Conservation (phyloP, 2,329 filamentous ascomycete genomes). For the Epichloe amarillans region DNA sequence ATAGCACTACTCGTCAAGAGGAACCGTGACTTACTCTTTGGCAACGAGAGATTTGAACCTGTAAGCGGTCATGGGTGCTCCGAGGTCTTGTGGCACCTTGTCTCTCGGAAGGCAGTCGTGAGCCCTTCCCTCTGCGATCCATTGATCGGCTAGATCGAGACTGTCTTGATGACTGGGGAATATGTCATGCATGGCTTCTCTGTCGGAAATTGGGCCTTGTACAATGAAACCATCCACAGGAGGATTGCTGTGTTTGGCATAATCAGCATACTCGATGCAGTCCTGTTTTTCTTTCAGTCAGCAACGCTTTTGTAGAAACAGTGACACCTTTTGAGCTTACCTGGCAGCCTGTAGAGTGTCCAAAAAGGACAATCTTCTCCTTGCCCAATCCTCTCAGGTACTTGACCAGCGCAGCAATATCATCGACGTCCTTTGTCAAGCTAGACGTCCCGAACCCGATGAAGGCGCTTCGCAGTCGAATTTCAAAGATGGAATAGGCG, state of each 20-base stretch:
- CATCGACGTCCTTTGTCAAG: constrained; percentile 38
- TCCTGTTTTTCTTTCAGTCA: constrained; percentile 26
- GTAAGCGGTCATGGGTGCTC: constrained; percentile 37
- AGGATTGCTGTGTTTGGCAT: constrained; percentile 27
- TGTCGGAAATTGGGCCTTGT: constrained; percentile 68
- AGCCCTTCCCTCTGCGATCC: constrained; percentile 40
- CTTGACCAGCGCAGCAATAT: constrained; percentile 38
- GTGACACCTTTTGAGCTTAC: constrained; percentile 16
- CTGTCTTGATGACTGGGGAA: constrained; percentile 32
- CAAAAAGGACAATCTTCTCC: constrained; percentile 40
- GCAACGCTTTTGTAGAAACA: not conserved
- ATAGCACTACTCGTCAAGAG: not conserved
- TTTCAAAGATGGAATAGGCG: constrained; percentile 42
- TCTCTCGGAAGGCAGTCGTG: constrained; percentile 41
- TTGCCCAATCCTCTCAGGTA: constrained; percentile 39
- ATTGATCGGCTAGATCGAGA: constrained; percentile 35
- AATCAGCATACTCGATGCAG: constrained; percentile 40
- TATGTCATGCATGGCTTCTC: constrained; percentile 44
- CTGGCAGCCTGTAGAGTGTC: constrained; percentile 47
- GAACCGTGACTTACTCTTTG: constrained; percentile 30
- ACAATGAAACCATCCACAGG: constrained; percentile 64
- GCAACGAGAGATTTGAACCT: constrained; percentile 37
- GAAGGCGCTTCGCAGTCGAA: constrained; percentile 42
- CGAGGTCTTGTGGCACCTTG: constrained; percentile 26
- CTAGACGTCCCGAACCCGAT: constrained; percentile 36